A percentile compares a stretch with the other conserved stretches of the same genome.
Evolutionary conservation across 441 rosid genomes (phyloP).

Genomic region (Corymbia citriodora): DNA sequence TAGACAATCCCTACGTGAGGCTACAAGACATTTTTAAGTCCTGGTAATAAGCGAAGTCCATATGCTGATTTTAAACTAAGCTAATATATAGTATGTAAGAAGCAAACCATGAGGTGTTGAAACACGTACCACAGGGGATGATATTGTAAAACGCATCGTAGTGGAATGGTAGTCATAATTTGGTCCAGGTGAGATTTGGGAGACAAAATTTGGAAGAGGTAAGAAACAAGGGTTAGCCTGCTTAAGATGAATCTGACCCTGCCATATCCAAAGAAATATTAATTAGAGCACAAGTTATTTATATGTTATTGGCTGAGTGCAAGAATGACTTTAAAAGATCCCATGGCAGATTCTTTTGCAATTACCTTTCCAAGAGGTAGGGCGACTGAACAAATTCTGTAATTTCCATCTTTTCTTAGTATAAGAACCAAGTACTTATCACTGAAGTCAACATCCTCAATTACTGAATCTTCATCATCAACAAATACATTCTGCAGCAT

Average conservation of each 20-base stretch:
- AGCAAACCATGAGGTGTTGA: not conserved
- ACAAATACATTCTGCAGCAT: conserved; percentile 52
- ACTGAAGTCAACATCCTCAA: conserved; percentile 91
- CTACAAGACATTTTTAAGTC: not conserved
- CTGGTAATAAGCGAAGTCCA: not conserved
- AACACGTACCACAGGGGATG: conserved; percentile 82
- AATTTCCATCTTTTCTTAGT: conserved; percentile 45
- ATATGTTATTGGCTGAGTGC: not conserved
- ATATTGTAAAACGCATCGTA: conserved; percentile 78
- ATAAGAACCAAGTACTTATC: conserved; percentile 59
- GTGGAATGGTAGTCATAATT: conserved; percentile 81
- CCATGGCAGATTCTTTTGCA: not conserved
- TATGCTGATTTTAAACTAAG: not conserved
- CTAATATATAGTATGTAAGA: not conserved
- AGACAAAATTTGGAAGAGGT: conserved; percentile 75
- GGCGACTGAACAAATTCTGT: conserved; percentile 66
- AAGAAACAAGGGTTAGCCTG: conserved; percentile 65
- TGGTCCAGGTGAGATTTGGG: conserved; percentile 76
- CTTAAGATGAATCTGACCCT: conserved; percentile 52
- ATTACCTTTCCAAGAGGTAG: conserved; percentile 68
- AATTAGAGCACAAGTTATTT: not conserved
- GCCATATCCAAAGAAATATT: conserved; percentile 14
- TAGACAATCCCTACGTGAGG: not conserved
- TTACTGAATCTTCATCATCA: conserved; percentile 40
- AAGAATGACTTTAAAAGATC: not conserved